Evolutionary conservation across 2,329 filamentous ascomycete genomes (phyloP).

Genomic region (Orbilia blumenaviensis): DNA sequence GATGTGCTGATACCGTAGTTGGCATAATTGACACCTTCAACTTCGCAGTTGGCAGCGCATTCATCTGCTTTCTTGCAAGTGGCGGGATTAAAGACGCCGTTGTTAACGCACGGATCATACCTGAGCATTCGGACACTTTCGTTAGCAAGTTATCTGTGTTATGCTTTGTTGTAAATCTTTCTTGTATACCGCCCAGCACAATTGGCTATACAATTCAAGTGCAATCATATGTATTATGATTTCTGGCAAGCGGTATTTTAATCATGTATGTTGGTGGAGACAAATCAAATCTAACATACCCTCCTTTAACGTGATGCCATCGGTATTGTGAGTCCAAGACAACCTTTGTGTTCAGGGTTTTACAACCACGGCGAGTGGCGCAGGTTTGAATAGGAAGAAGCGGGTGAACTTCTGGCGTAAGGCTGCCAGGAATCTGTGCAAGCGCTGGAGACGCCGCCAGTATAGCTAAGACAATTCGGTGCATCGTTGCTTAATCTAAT

Average conservation of each 20-base stretch:
- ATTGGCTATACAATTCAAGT: background rate
- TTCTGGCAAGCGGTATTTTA: no score
- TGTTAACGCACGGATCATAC: conserved; percentile 43
- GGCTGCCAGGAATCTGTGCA: conserved; percentile 67
- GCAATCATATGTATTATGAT: no score
- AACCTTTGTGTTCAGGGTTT: conserved; percentile 65
- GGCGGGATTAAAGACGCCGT: conserved; percentile 52
- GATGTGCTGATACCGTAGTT: conserved; percentile 62
- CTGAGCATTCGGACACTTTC: background rate
- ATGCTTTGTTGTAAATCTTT: background rate
- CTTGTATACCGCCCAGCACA: no score
- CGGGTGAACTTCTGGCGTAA: conserved; percentile 66
- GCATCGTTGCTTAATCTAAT: conserved; percentile 18
- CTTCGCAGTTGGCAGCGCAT: conserved; percentile 67
- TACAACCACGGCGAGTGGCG: conserved; percentile 65
- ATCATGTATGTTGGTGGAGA: no score
- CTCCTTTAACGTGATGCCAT: conserved; percentile 64
- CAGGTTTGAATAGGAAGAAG: conserved; percentile 67
- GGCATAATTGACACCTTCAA: conserved; percentile 66
- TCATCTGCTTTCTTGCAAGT: conserved; percentile 65
- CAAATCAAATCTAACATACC: background rate
- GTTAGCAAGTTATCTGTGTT: background rate
- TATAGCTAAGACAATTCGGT: conserved; percentile 6
- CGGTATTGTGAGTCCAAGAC: conserved; percentile 69
- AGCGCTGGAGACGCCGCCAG: conserved; percentile 57